Evolutionary conservation across 139 green algal genomes (phyloP).

Genomic region (Haematococcus lacustris): DNA sequence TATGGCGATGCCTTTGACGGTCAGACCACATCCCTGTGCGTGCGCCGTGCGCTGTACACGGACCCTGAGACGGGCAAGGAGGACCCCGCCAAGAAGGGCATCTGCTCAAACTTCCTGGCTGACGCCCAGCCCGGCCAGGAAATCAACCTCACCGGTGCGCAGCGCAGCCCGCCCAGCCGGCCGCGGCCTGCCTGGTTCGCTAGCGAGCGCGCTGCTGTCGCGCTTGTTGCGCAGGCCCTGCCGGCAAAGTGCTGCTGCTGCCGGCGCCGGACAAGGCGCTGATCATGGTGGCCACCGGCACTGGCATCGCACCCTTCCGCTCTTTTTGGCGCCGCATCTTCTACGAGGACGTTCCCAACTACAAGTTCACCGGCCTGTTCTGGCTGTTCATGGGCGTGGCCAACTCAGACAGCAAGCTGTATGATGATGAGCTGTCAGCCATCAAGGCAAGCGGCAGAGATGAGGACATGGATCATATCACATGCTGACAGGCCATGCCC

Average conservation of each 20-base stretch:
- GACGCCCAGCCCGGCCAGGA: slow-evolving; percentile 85
- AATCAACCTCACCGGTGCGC: slow-evolving; percentile 88
- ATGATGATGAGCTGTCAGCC: slow-evolving; percentile 90
- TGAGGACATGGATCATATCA: too few species aligned
- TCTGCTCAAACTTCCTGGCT: slow-evolving; percentile 99
- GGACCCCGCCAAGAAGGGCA: slow-evolving; percentile 95
- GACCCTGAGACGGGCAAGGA: slow-evolving; percentile 81
- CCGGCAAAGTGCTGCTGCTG: slow-evolving; percentile 95
- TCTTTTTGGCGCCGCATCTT: slow-evolving; percentile 93
- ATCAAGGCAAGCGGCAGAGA: too few species aligned
- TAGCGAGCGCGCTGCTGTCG: too few species aligned
- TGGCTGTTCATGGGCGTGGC: slow-evolving; percentile 99
- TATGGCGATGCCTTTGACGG: slow-evolving; percentile 97
- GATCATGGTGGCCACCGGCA: slow-evolving; percentile 99
- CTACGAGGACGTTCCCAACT: slow-evolving; percentile 88
- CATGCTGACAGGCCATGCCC: too few species aligned
- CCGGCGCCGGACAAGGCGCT: slow-evolving; percentile 80
- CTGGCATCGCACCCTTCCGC: slow-evolving; percentile 96
- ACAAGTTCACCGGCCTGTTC: slow-evolving; percentile 89
- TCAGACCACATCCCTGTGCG: slow-evolving; percentile 91
- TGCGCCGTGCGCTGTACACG: slow-evolving; percentile 88
- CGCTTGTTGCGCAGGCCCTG: slow-evolving; percentile 90
- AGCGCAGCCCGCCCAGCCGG: too few species aligned
- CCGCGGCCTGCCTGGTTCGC: too few species aligned
- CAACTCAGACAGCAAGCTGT: slow-evolving; percentile 93